Percentiles rank a stretch among this genome's conserved stretches.
phyloP scores from a whole-genome alignment of 116 monocot genomes.

The Posidonia oceanica region DNA sequence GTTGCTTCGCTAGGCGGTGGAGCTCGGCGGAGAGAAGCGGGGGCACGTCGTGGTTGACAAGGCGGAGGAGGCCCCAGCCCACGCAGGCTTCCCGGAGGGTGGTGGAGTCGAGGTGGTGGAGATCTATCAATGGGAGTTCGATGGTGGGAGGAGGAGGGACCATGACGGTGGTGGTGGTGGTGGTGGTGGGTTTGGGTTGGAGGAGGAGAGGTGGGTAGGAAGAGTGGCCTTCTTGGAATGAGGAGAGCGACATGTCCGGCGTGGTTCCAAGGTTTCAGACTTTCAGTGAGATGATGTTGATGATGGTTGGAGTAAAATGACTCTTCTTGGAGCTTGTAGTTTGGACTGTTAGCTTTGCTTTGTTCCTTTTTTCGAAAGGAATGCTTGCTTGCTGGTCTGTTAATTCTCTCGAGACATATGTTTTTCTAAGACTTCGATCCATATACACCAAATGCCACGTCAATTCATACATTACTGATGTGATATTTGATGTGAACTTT shows the following conservation, averaged over 20 bases:
- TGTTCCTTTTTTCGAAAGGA: too few species aligned
- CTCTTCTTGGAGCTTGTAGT: too few species aligned
- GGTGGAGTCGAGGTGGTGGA: constrained; percentile 13
- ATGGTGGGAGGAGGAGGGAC: neutral
- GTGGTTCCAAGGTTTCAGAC: too few species aligned
- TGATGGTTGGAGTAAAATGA: too few species aligned
- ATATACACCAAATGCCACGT: too few species aligned
- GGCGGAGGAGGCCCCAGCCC: constrained; percentile 30
- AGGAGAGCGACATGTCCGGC: neutral
- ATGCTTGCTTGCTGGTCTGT: too few species aligned
- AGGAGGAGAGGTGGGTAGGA: constrained; percentile 43
- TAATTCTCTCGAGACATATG: too few species aligned
- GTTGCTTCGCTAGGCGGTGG: constrained; percentile 2
- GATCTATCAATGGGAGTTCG: constrained; percentile 29
- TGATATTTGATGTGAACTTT: too few species aligned
- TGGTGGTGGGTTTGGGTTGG: neutral
- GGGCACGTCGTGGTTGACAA: constrained; percentile 47
- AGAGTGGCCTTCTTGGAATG: neutral
- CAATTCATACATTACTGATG: too few species aligned
- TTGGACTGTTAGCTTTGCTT: too few species aligned
- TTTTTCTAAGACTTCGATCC: too few species aligned
- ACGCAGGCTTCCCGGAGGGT: constrained; percentile 19
- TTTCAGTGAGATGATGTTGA: too few species aligned
- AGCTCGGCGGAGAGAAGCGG: constrained; percentile 14
- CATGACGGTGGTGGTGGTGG: neutral